Evolutionary conservation across 805 yeast species (phyloP), one percentile per base, ranked within the genome.

Genomic region (Jamesozyma piceae): DNA sequence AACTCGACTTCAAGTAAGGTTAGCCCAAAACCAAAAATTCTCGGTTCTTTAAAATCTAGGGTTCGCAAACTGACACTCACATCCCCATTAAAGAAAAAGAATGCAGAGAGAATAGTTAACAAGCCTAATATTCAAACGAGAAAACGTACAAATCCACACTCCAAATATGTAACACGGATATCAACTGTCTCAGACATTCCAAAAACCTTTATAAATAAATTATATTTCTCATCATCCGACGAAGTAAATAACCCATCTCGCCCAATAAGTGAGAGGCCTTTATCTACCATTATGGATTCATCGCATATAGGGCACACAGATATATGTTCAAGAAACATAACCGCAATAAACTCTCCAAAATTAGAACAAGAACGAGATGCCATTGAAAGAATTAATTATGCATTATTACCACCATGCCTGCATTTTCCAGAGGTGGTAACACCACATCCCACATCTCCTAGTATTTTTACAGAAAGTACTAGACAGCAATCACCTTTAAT

Each of bases 131-230:
- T 4, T 31, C 17, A 10, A 38, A 17, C 28, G 17, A 20, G 27
- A 22, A 34, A 26, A 19, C 21, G 20, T 15, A 41, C 28, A 13
- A 43, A 29, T 29, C 19, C 33, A 24, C 47, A 40, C 37, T 18
- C 31, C 3, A 42, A 36, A 21, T 54, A 53, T 41, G 55, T 52
- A n/a, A 52, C 60, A 4, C 52, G 62, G 37, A 40, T 58, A 14
- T 60, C 65, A 8, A 53, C 54, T 3, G 57, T 60, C 10, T 58
- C 62, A 6, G 63, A 57, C 39, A 41, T 51, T n/a, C 55, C 62
- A 4, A 54, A 44, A 33, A 52, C 57, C 36, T 47, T 53, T 20
- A 28, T 50, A 8, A 54, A 52, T 36, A 39, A 51, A 22, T 19
- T 51, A 13, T 34, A 38, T 2, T 35, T 17, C 15, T 13, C 43